A percentile compares a stretch with the other conserved stretches of the same genome.
Conservation (phyloP, 306 rosid genomes). For the Fragaria ananassa region DNA sequence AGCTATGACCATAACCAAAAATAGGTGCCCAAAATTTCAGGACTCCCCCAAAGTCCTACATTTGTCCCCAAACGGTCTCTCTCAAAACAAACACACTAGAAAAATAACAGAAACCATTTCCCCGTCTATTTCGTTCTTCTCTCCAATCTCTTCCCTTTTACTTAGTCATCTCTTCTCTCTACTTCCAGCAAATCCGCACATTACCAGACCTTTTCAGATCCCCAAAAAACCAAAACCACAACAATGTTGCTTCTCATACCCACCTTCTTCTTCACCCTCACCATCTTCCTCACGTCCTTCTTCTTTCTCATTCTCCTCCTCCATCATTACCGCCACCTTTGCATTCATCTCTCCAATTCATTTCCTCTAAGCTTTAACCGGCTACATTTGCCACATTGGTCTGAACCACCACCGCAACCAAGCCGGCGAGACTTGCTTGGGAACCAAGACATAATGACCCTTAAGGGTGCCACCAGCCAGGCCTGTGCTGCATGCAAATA, state of each 20-base stretch:
- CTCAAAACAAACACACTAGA: neutral
- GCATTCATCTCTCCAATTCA: neutral
- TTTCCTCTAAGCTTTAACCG: neutral
- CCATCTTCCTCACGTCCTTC: neutral
- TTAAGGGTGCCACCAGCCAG: conserved; percentile 60
- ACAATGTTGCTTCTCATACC: conserved; percentile 2
- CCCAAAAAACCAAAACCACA: neutral
- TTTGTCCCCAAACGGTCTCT: conserved; percentile 17
- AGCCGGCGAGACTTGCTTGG: neutral
- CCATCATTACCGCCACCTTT: neutral
- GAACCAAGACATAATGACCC: conserved; percentile 42
- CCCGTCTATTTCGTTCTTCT: conserved; percentile 14
- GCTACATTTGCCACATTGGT: neutral
- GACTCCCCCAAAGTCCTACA: neutral
- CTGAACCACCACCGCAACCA: neutral
- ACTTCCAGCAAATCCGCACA: conserved; percentile 22
- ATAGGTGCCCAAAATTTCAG: neutral
- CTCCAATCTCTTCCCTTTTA: conserved; percentile 14
- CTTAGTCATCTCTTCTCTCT: conserved; percentile 11
- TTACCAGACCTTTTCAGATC: conserved; percentile 21
- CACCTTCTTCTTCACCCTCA: conserved; percentile 2
- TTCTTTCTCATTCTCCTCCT: neutral
- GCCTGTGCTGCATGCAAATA: conserved; percentile 80
- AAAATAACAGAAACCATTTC: neutral
- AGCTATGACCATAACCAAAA: neutral